Conservation (phyloP, 2,329 filamentous ascomycete genomes). For the Bipolaris bicolor region DNA sequence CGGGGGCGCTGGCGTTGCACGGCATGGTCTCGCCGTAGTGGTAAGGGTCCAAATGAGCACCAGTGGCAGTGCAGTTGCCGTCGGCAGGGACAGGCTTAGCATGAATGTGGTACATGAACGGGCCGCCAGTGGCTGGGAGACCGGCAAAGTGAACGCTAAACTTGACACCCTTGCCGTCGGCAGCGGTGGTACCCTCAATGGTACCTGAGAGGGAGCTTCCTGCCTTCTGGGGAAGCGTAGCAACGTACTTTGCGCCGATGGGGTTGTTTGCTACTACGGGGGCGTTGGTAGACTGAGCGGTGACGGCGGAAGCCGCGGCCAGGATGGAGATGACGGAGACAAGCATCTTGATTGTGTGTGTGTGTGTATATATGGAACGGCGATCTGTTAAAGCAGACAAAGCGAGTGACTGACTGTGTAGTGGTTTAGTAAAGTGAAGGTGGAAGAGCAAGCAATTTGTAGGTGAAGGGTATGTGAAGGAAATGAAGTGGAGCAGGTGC, state of each 20-base stretch:
- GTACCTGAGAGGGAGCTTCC: conserved; percentile 45
- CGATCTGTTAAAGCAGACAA: neutral
- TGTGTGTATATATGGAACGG: conserved; percentile 9
- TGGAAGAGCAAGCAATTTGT: conserved; percentile 6
- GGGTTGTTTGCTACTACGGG: conserved; percentile 48
- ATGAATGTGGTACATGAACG: conserved; percentile 57
- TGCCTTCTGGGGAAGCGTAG: conserved; percentile 43
- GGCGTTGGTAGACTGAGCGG: conserved; percentile 42
- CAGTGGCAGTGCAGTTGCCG: conserved; percentile 53
- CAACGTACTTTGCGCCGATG: conserved; percentile 48
- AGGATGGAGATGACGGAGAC: conserved; percentile 36
- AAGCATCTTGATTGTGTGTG: conserved; percentile 40
- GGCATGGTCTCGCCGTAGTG: conserved; percentile 46
- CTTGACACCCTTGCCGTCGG: conserved; percentile 49
- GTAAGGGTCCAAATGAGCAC: conserved; percentile 53
- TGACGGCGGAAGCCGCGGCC: conserved; percentile 37
- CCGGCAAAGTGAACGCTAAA: conserved; percentile 51
- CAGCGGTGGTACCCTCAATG: conserved; percentile 40
- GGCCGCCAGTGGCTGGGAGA: conserved; percentile 51
- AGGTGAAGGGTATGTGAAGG: conserved; percentile 5
- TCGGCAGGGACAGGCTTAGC: conserved; percentile 49
- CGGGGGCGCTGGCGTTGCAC: conserved; percentile 47
- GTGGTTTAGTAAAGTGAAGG: conserved; percentile 16
- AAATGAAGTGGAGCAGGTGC: conserved; percentile 9
- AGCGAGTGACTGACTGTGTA: conserved; percentile 6